Base-by-base conservation (phyloP, 2,329 filamentous ascomycete species). In the Cryphonectria radicalis region DNA sequence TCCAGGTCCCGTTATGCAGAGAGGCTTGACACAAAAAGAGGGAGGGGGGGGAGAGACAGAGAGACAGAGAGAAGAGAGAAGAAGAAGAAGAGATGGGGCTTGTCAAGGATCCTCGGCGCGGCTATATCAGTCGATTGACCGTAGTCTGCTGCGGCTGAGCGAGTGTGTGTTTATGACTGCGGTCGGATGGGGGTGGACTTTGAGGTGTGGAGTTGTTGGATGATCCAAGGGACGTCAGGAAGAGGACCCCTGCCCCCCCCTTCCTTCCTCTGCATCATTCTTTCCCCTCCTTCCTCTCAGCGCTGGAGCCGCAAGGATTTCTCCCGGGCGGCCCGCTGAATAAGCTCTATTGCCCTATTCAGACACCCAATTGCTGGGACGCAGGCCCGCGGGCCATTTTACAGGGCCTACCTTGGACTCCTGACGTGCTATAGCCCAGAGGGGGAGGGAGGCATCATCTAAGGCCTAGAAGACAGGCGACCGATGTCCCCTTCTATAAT, bases 251-350 rank as follows among this genome's bases (percentile, higher is more conserved):
- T 19, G 43, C 43, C 43, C 43, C 43, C 7, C 5, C 14, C 42
- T 19, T 46, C 43, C 43, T 46, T 19, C 43, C 17, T 19, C 5
- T 19, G 14, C 17, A 11, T 13, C 42, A 19, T 19, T 50, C 43
- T 19, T 19, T 50, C 19, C 17, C 46, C 17, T 50, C 46, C 46
- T 50, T 22, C 19, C 19, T 50, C 46, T 50, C 46, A 50, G 53
- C n/a, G n/a, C 53, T 28, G 53, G n/a, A 57, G 53, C 53, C 53
- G 53, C 53, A 57, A 57, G 53, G 53, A 57, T 57, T 57, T n/a
- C 35, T 59, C 25, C 55, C 55, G 13, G 7, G 55, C 55, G 55
- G 55, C 55, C 55, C 55, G 55, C 55, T 59, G 55, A 59, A 59
- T 59, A 59, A 59, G 55, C 55, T 59, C 55, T 59, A 32, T 32